phyloP scores from a whole-genome alignment of 306 rosid species.

The Fragaria nilgerrensis region DNA sequence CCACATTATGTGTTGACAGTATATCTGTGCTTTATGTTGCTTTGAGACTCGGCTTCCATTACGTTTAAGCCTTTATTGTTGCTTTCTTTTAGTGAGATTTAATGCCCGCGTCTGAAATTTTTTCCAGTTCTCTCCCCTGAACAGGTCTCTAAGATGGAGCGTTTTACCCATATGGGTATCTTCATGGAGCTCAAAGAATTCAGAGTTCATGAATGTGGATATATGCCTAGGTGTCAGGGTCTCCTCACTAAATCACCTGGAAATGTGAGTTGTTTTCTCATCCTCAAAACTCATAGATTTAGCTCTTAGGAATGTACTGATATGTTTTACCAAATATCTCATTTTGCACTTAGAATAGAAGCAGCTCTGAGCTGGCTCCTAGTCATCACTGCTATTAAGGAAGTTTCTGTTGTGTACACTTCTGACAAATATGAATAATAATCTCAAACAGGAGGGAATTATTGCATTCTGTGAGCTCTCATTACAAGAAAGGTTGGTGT shows the following conservation, averaged over 20 bases:
- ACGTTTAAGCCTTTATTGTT: not conserved
- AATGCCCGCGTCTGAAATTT: slow-evolving; percentile 43
- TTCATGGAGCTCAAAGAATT: slow-evolving; percentile 50
- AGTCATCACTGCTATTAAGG: not conserved
- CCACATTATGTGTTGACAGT: not conserved
- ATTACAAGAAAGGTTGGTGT: slow-evolving; percentile 62
- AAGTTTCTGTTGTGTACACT: not conserved
- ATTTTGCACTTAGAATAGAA: slow-evolving; percentile 11
- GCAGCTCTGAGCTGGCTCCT: slow-evolving; percentile 22
- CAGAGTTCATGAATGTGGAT: slow-evolving; percentile 33
- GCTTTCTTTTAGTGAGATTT: slow-evolving; percentile 2
- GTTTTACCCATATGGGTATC: slow-evolving; percentile 58
- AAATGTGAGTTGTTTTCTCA: slow-evolving; percentile 55
- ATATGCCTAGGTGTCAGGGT: slow-evolving; percentile 68
- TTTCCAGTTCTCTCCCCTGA: slow-evolving; percentile 84
- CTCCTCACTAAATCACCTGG: slow-evolving; percentile 59
- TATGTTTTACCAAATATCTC: not conserved
- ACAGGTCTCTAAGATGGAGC: slow-evolving; percentile 80
- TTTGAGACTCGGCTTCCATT: not conserved
- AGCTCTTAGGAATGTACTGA: slow-evolving; percentile 2
- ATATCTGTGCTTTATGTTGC: not conserved
- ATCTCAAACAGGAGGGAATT: slow-evolving; percentile 47
- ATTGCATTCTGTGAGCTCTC: slow-evolving; percentile 58
- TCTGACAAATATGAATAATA: slow-evolving; percentile 24
- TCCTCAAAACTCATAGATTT: not conserved